Evolutionary conservation across 805 yeast genomes (phyloP), one percentile per base, ranked within the genome.

Genomic region (Saturnispora saitoi): DNA sequence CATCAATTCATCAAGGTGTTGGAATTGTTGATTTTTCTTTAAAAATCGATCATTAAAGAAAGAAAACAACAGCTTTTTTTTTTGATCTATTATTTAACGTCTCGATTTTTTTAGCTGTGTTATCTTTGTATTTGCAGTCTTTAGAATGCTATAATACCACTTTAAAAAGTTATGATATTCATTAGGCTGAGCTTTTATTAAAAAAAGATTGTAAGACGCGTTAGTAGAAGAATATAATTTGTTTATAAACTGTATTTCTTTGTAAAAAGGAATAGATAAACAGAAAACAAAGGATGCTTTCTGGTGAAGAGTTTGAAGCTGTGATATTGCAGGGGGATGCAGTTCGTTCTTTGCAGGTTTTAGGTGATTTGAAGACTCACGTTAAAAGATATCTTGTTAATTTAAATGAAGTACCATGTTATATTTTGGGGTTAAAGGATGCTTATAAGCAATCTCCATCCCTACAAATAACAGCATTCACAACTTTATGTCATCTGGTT

Each of bases 1-100:
- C 95, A 17, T 79, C 89, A 15, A 82, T 91, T 51, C 98, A 90
- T 63, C 98, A 90, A 68, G 97, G 97, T n/a, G 74, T 82, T 9
- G 78, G 81, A 0, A 76, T 85, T 29, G 74, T 90, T 51, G 98
- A 90, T 62, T 90, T 83, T 64, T 84, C 95, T 28, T 73, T 90
- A 63, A 90, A 90, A 64, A 81, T 88, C 48, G 49, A 60, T 47
- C 55, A 55, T 22, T 44, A 28, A 37, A 34, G 22, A 6, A 9
- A 34, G 17, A 15, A 8, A 34, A 9, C 8, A 11, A 19, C 15
- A 9, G 28, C 28, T 9, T 24, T 24, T 24, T 3, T 24, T 9
- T 24, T 24, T 24, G 28, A 3, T 24, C n/a, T n/a, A n/a, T n/a
- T n/a, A n/a, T n/a, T n/a, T n/a, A n/a, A n/a, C n/a, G n/a, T n/a